Base-by-base conservation (phyloP, 164 flowering plant species). In the Nymphaea colorata region DNA sequence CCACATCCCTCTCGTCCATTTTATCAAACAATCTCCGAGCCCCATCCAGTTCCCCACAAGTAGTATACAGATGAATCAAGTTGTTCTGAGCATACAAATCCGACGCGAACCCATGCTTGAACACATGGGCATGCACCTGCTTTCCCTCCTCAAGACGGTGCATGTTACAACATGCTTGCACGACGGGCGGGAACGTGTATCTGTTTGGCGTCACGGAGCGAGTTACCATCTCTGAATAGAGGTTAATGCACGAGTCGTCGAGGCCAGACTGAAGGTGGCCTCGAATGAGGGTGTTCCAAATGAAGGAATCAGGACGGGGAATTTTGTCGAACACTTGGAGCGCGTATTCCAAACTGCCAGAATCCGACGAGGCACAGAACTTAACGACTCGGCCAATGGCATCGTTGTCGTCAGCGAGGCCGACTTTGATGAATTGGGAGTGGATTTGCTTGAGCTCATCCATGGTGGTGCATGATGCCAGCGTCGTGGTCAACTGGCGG, bases 121-220 rank as follows among this genome's bases (percentile, higher is more conserved):
- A 70, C 15, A 70, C 72, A 44, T 70, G 72, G 64, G 68, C 72
- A 61, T 71, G 73, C 41, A 66, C 45, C 53, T 66, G 73, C n/a
- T 71, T 67, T 10, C 66, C 74, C 62, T 67, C 70, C 10, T 67
- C 69, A 41, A 67, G n/a, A 3, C 68, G 43, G 47, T 66, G 42
- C 4, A 41, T 42, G 36, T 47, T 5, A 64, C 62, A 71, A 41
- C 74, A 71, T 41, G 70, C 74, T 4, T 63, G 47, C 61, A 71
- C 12, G 43, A 71, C 57, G 18, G 74, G 51, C 18, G 66, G 74
- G 61, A 67, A 71, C 11, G 70, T 71, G 66, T 61, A 71, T 43
- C 61, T 61, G 51, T 71, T 71, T 17, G 74, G 74, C 8, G 17
- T 2, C 11, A 71, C 62, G 42, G 70, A 71, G 4, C 62, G 74